Evolutionary conservation across 2,329 filamentous ascomycete genomes (phyloP).

Genomic region (Microascus cirrosus): DNA sequence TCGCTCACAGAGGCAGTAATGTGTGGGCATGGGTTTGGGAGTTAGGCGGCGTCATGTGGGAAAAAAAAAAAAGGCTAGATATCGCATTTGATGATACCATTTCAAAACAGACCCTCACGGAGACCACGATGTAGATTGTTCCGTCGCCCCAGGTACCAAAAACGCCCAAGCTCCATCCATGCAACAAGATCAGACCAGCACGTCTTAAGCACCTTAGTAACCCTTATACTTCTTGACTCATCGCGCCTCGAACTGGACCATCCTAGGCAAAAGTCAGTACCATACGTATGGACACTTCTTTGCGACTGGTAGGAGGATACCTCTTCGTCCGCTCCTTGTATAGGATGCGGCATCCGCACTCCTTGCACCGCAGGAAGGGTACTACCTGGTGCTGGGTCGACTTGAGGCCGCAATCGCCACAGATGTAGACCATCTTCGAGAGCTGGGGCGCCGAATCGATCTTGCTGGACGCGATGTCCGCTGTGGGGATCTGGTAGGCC

Average conservation of each 20-base stretch:
- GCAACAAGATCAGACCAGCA: neutral
- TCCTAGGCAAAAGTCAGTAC: constrained; percentile 38
- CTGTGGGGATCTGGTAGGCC: constrained; percentile 63
- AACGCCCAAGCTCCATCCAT: neutral
- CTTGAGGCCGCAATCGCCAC: constrained; percentile 36
- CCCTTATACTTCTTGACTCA: constrained; percentile 22
- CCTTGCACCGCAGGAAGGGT: constrained; percentile 88
- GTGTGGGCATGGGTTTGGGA: neutral
- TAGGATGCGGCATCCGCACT: constrained; percentile 88
- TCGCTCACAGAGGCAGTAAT: constrained; percentile 20
- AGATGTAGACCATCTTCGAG: constrained; percentile 28
- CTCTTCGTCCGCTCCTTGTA: constrained; percentile 98
- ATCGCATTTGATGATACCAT: constrained; percentile 3
- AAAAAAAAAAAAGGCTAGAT: neutral
- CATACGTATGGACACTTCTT: neutral
- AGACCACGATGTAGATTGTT: neutral
- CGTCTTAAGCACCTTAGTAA: neutral
- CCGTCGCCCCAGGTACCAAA: neutral
- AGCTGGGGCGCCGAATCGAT: constrained; percentile 15
- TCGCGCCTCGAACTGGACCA: constrained; percentile 97
- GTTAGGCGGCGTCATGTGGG: neutral
- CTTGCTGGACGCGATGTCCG: constrained; percentile 10
- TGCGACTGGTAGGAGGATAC: constrained; percentile 35
- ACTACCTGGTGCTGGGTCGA: constrained; percentile 44
- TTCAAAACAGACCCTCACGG: neutral